These are phyloP conservation scores for Rubroshorea leprosula DNA, from an alignment of 345 rosid genomes.

Conservation along the genomic window DNA sequence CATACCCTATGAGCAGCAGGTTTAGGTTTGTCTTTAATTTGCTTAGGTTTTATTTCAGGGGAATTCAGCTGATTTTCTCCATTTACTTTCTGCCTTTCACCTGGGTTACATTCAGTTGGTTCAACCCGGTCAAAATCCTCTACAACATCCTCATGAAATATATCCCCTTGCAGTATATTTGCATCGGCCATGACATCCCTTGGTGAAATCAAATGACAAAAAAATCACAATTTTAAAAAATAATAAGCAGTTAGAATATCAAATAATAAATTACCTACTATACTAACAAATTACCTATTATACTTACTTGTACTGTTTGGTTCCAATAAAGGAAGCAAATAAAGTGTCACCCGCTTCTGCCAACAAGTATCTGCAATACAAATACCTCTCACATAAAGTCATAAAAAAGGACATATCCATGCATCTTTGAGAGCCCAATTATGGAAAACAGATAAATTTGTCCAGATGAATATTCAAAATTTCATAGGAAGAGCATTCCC, in stretches of 20 bases:
- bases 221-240: constrained; percentile 6
- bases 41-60: constrained; percentile 47
- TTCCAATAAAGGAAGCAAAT: constrained; percentile 95
- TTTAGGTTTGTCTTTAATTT: constrained; percentile 51
- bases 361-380: constrained; percentile 60
- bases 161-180: constrained; percentile 87
- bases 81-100: constrained; percentile 39
- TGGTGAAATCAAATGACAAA: constrained; percentile 20
- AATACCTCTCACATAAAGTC: not conserved
- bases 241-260: not conserved
- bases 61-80: constrained; percentile 40
- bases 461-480: not conserved
- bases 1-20: constrained; percentile 98
- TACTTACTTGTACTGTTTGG: constrained; percentile 89
- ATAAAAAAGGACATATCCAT: not conserved
- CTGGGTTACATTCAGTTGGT: constrained; percentile 34
- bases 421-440: not conserved
- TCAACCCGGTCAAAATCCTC: constrained; percentile 40
- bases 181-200: constrained; percentile 95
- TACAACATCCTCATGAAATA: constrained; percentile 72
- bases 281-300: not conserved
- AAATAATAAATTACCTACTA: not conserved
- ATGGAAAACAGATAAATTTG: too few relatives aligned
- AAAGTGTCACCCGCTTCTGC: constrained; percentile 96
- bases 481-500: too few relatives aligned